Conservation (phyloP, 306 rosid genomes). For the Herpetospermum pedunculosum region DNA sequence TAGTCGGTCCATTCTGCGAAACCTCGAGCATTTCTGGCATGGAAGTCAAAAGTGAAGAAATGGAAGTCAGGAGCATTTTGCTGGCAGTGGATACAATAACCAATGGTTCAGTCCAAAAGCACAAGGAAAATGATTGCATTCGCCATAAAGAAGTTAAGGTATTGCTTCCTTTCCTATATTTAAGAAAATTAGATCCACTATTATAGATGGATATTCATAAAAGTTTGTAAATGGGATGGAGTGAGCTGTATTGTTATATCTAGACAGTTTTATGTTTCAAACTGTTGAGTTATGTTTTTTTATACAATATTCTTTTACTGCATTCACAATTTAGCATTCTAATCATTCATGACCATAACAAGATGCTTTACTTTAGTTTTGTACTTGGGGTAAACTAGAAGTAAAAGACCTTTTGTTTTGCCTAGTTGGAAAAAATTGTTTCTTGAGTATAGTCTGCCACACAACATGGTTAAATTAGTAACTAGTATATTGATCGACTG, state of each 20-base stretch:
- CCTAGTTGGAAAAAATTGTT: background rate
- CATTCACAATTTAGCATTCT: background rate
- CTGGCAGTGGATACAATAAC: background rate
- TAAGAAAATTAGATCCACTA: background rate
- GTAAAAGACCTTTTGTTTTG: background rate
- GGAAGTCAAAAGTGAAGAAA: slow-evolving; percentile 8
- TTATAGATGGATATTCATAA: background rate
- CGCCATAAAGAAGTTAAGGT: slow-evolving; percentile 7
- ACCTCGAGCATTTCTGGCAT: background rate
- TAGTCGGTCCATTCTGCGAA: slow-evolving; percentile 6
- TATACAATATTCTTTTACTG: background rate
- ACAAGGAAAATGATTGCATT: slow-evolving; percentile 5
- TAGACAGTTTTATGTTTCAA: background rate
- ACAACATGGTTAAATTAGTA: background rate
- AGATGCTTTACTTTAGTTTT: background rate
- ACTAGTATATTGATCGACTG: background rate
- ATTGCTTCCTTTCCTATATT: no score
- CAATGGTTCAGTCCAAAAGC: slow-evolving; percentile 9
- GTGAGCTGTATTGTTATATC: background rate
- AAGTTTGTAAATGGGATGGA: background rate
- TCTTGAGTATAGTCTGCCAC: background rate
- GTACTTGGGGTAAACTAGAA: background rate
- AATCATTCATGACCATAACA: background rate
- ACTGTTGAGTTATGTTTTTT: background rate
- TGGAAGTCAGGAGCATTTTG: slow-evolving; percentile 9